Evolutionary conservation across 75 land plant genomes (phyloP).

Genomic region (Sequoiadendron giganteum): DNA sequence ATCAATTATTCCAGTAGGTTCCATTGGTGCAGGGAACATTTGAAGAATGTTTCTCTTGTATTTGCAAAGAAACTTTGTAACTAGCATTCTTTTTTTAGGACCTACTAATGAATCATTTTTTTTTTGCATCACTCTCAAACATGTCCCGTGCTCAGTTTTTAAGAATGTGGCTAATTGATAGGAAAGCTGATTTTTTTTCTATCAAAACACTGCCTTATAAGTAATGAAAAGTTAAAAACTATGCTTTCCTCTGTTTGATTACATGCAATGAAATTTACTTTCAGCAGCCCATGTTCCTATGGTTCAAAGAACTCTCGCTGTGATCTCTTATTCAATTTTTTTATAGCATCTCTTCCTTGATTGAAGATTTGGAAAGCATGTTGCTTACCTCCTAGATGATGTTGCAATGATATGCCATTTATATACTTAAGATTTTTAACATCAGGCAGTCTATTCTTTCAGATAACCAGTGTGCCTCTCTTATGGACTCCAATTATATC

Average conservation of each 20-base stretch:
- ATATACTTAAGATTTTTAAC: not conserved
- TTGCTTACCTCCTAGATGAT: not conserved
- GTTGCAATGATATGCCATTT: not conserved
- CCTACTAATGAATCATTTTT: not conserved
- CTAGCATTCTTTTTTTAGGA: not conserved
- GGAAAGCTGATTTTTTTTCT: not conserved
- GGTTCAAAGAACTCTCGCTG: too few species aligned
- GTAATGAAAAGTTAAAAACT: not conserved
- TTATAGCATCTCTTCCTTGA: not conserved
- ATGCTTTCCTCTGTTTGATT: not conserved
- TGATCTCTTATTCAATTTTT: not conserved
- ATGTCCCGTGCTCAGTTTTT: not conserved
- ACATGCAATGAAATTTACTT: not conserved
- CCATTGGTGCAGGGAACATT: not conserved
- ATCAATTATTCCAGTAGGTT: not conserved
- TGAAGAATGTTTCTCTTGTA: not conserved
- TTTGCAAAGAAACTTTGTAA: not conserved
- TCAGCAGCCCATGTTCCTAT: not conserved
- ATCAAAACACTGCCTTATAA: not conserved
- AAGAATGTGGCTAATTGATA: not conserved
- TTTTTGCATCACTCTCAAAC: not conserved
- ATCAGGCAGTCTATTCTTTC: not conserved
- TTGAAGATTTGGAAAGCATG: not conserved
- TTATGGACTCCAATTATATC: not conserved
- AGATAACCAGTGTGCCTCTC: not conserved